Evolutionary conservation across 352 stramenopile species (phyloP).

Genomic region (Pythium utonaiense): DNA sequence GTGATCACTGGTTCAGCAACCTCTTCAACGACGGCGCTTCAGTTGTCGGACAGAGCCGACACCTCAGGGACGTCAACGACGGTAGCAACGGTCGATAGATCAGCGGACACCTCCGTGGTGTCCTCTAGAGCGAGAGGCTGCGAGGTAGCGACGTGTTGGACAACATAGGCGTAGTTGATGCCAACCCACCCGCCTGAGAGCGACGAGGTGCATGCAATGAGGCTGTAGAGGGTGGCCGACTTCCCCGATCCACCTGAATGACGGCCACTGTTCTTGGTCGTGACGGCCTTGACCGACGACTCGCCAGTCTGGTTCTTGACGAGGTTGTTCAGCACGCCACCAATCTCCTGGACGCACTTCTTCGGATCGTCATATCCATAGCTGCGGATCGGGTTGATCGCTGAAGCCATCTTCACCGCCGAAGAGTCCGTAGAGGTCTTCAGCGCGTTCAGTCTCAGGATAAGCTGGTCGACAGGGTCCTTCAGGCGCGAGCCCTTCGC

Average conservation of each 20-base stretch:
- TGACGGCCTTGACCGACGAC: neutral
- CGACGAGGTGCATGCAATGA: conserved; percentile 11
- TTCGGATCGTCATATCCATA: conserved; percentile 9
- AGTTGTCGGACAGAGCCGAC: neutral
- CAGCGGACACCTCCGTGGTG: neutral
- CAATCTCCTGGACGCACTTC: conserved; percentile 21
- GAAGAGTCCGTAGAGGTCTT: conserved; percentile 16
- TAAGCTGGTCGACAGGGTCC: conserved; percentile 11
- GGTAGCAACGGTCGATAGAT: neutral
- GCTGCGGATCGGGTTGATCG: conserved; percentile 8
- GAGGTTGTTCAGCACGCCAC: conserved; percentile 15
- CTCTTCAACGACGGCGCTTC: neutral
- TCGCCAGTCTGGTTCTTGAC: conserved; percentile 10
- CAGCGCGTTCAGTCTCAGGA: conserved; percentile 6
- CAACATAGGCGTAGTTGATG: conserved; percentile 12
- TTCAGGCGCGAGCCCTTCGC: conserved; percentile 15
- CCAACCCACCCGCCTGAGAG: conserved; percentile 20
- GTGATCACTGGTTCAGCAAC: neutral
- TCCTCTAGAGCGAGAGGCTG: neutral
- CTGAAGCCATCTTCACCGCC: conserved; percentile 3
- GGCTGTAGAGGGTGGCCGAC: conserved; percentile 10
- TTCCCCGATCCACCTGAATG: conserved; percentile 23
- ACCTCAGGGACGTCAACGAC: neutral
- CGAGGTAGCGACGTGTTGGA: neutral
- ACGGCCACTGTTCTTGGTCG: neutral